Percentiles rank a stretch among this genome's conserved stretches.
Conservation (phyloP, 108 stramenopile genomes). For the Skeletonema potamos region DNA sequence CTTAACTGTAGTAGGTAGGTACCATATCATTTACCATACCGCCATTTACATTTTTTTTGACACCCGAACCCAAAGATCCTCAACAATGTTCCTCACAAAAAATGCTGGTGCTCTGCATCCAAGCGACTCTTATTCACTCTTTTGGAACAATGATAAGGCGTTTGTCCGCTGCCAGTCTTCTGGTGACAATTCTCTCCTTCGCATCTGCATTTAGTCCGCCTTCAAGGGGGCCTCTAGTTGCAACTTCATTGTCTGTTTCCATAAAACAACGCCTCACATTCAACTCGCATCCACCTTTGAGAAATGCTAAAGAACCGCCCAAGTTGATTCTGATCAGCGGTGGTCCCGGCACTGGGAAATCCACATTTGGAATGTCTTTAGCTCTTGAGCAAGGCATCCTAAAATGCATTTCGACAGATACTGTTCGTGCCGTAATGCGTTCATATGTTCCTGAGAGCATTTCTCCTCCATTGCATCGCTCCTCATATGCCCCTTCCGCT, state of each 20-base stretch:
- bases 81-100: not conserved
- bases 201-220: not conserved
- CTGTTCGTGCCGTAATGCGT: conserved; percentile 61
- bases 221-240: not conserved
- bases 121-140: too few relatives aligned
- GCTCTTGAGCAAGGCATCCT: conserved; percentile 68
- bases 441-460: conserved; percentile 50
- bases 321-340: conserved; percentile 59
- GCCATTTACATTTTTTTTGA: too few relatives aligned
- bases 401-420: conserved; percentile 69
- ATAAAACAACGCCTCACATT: conserved; percentile 35
- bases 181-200: not conserved
- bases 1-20: too few relatives aligned
- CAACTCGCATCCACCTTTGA: conserved; percentile 7
- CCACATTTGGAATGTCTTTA: conserved; percentile 66
- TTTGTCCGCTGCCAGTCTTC: not conserved
- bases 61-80: not conserved
- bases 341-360: conserved; percentile 55
- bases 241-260: conserved; percentile 4
- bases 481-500: conserved; percentile 44
- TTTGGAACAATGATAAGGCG: not conserved
- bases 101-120: too few relatives aligned
- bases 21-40: too few relatives aligned
- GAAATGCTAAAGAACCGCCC: conserved; percentile 36
- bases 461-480: conserved; percentile 65